Percentiles rank a stretch among this genome's conserved stretches.
Conservation (phyloP, 768 basidiomycete species). For the Xanthoconium purpureum region DNA sequence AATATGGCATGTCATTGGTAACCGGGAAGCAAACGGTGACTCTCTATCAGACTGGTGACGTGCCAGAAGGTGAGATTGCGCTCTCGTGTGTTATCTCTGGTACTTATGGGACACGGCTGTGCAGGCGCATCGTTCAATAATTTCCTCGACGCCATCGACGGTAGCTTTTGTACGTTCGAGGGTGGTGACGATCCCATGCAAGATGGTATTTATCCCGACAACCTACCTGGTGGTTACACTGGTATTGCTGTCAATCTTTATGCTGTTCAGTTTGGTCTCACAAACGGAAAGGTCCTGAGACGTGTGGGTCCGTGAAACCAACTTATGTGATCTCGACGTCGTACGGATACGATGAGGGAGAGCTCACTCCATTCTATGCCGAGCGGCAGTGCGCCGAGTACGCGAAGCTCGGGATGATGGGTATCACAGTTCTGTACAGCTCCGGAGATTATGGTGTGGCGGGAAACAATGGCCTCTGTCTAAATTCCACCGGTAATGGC, state of each 20-base stretch:
- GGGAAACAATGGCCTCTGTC: conserved; percentile 29
- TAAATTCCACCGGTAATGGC: conserved; percentile 25
- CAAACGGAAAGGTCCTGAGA: conserved; percentile 14
- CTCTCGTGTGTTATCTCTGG: background rate
- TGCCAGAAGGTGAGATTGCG: conserved; percentile 17
- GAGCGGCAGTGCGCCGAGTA: conserved; percentile 46
- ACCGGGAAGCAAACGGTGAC: conserved; percentile 30
- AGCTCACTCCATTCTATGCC: conserved; percentile 36
- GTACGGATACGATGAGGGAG: conserved; percentile 39
- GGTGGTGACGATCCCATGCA: conserved; percentile 34
- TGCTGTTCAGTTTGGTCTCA: background rate
- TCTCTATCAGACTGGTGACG: conserved; percentile 34
- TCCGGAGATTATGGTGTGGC: conserved; percentile 34
- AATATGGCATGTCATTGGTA: conserved; percentile 33
- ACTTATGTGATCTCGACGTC: conserved; percentile 45
- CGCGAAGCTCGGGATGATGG: conserved; percentile 41
- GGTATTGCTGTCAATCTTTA: conserved; percentile 10
- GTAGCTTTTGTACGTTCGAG: conserved; percentile 35
- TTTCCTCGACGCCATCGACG: conserved; percentile 40
- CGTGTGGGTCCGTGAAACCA: conserved; percentile 39
- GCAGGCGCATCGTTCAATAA: conserved; percentile 36
- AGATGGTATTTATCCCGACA: conserved; percentile 31
- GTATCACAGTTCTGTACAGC: conserved; percentile 35
- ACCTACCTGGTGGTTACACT: conserved; percentile 9
- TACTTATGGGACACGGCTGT: background rate